A percentile compares a stretch with the other conserved stretches of the same genome.
These are phyloP conservation scores for Fusarium liriodendri DNA, from an alignment of 2,329 filamentous ascomycete species.

Conservation along the genomic window DNA sequence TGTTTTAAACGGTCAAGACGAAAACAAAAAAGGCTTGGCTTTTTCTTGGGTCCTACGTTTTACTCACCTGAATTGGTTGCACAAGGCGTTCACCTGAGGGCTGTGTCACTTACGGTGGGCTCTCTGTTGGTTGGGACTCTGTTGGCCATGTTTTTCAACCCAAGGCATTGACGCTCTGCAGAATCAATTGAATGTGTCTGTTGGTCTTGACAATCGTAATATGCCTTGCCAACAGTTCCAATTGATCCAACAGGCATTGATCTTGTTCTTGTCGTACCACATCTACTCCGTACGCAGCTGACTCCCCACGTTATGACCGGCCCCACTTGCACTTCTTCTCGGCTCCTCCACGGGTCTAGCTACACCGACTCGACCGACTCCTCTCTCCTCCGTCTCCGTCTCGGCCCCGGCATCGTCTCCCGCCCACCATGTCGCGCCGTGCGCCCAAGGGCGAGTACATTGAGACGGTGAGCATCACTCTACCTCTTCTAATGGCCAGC, in stretches of 20 bases:
- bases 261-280: neutral
- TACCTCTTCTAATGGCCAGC: neutral
- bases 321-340: slow-evolving; percentile 34
- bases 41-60: neutral
- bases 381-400: slow-evolving; percentile 19
- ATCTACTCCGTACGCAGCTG: no score
- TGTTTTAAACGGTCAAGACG: neutral
- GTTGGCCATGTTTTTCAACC: neutral
- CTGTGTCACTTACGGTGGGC: neutral
- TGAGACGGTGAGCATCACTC: slow-evolving; percentile 77
- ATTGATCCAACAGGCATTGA: neutral
- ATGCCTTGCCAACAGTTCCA: neutral
- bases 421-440: slow-evolving; percentile 76
- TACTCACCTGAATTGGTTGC: neutral
- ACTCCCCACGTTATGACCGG: slow-evolving; percentile 4
- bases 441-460: slow-evolving; percentile 92
- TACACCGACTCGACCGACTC: slow-evolving; percentile 27
- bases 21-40: neutral
- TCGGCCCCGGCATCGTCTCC: slow-evolving; percentile 15
- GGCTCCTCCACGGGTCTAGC: slow-evolving; percentile 21
- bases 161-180: neutral
- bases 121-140: neutral
- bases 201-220: neutral
- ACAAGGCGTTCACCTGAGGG: neutral
- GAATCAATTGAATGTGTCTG: neutral